Conservation (phyloP, 1,139 yeast species). For the Saccharomyces hybrid region DNA sequence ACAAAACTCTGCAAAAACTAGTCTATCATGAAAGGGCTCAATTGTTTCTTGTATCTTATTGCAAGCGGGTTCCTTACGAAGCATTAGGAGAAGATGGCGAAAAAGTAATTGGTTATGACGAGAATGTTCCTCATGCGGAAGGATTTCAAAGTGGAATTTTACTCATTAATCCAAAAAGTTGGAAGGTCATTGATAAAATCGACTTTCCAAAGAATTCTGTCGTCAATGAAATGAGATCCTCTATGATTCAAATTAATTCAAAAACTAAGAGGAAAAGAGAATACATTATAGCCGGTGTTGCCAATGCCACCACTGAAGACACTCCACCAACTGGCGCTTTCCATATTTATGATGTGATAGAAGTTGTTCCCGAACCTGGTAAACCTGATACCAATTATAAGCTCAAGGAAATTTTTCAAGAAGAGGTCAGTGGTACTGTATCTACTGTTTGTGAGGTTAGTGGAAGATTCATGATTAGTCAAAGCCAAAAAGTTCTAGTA, state of each 20-base stretch:
- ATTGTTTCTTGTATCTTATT: slow-evolving; percentile 59
- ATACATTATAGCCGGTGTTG: slow-evolving; percentile 71
- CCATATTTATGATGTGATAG: slow-evolving; percentile 66
- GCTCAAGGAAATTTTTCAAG: slow-evolving; percentile 67
- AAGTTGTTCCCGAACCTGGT: slow-evolving; percentile 86
- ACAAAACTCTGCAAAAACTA: slow-evolving; percentile 60
- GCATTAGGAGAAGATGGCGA: slow-evolving; percentile 73
- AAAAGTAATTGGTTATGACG: slow-evolving; percentile 52
- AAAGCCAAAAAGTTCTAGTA: slow-evolving; percentile 80
- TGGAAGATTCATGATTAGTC: slow-evolving; percentile 78
- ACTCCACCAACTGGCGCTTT: slow-evolving; percentile 75
- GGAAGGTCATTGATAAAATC: slow-evolving; percentile 69
- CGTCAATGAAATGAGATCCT: slow-evolving; percentile 35
- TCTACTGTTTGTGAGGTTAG: slow-evolving; percentile 72
- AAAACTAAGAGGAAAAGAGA: slow-evolving; percentile 56
- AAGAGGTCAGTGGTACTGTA: slow-evolving; percentile 79
- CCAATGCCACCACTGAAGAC: slow-evolving; percentile 75
- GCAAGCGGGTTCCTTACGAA: slow-evolving; percentile 51
- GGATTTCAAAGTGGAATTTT: slow-evolving; percentile 56
- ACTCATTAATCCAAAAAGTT: slow-evolving; percentile 63
- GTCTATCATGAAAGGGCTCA: slow-evolving; percentile 67
- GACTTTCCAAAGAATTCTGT: slow-evolving; percentile 64
- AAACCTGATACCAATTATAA: slow-evolving; percentile 78
- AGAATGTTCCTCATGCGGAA: slow-evolving; percentile 43
- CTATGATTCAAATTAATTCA: slow-evolving; percentile 36